phyloP scores from a whole-genome alignment of 805 yeast species.

The Candida golubevii region DNA sequence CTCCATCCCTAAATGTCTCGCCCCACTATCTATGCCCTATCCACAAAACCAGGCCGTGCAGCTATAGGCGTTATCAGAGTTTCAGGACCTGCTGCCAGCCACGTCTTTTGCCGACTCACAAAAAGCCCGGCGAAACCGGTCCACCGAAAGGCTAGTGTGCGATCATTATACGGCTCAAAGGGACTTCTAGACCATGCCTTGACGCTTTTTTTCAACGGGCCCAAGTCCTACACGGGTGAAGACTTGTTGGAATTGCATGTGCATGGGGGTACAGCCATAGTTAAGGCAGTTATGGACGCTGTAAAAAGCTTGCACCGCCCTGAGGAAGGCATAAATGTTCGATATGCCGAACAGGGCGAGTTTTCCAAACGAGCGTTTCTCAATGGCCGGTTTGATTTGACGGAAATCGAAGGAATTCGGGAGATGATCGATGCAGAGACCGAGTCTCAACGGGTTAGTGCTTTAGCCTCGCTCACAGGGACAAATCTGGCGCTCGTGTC shows the following conservation, averaged over 20 bases:
- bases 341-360: conserved; percentile 93
- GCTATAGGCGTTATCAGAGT: conserved; percentile 86
- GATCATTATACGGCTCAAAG: conserved; percentile 46
- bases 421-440: conserved; percentile 93
- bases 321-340: conserved; percentile 36
- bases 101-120: conserved; percentile 48
- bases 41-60: conserved; percentile 76
- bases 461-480: conserved; percentile 71
- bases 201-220: conserved; percentile 62
- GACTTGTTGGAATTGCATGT: conserved; percentile 84
- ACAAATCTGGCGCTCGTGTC: conserved; percentile 49
- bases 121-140: conserved; percentile 30
- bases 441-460: conserved; percentile 76
- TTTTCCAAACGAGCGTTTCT: conserved; percentile 83
- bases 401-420: conserved; percentile 86
- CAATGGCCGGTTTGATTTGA: conserved; percentile 78
- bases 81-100: conserved; percentile 62
- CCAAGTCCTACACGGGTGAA: conserved; percentile 88
- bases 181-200: conserved; percentile 73
- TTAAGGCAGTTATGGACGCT: conserved; percentile 61
- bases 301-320: conserved; percentile 52
- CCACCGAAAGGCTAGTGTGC: conserved; percentile 54
- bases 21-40: conserved; percentile 86
- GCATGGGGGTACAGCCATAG: conserved; percentile 91
- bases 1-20: conserved; percentile 4